Base-by-base conservation (phyloP, 1,284 basidiomycete species). In the Cryptococcus deneoformans region DNA sequence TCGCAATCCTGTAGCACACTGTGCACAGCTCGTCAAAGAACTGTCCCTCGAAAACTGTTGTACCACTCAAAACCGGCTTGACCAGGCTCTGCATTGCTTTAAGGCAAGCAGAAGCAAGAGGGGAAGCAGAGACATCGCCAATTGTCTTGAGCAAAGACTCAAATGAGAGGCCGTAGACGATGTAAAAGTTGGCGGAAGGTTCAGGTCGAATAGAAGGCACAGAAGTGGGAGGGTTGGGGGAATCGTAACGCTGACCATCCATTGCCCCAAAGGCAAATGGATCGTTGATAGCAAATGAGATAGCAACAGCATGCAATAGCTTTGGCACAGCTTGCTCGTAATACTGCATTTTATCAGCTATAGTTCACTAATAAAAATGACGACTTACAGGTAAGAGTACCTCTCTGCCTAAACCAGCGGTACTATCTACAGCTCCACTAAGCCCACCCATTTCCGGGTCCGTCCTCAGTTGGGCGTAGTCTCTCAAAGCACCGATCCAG, bases 11-110 rank as follows among this genome's bases (percentile, higher is more conserved):
- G 72, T 95, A 92, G 72, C 87, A 91, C 8, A 98, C 79, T 50
- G 87, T 88, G 68, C 88, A 85, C 54, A 99, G 85, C 77, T 99
- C 95, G 49, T 92, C 90, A 68, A 96, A 95, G 39, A 92, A 85
- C 0, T 86, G 83, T 1, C 85, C 84, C 42, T 94, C 89, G 60
- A 89, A 80, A 46, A 97, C 82, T 0, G 87, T 88, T 36, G 84
- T 84, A 2, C 94, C 95, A 5, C 87, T 85, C 65, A 92, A 90
- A 63, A 87, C 84, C 1, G 87, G 87, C 37, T 84, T 80, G 11
- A 95, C 86, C 11, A 98, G 82, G 54, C 82, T 86, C 61, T 87
- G 87, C 52, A 98, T 81, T 0, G 91, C 86, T 65, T 87, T 84
- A 11, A 98, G 82, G 5, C 90, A 86, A n/a, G 87, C 81, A 6